Evolutionary conservation across 371 early-diverging fungal genomes (phyloP).

Genomic region (Haplosporangium sp.): DNA sequence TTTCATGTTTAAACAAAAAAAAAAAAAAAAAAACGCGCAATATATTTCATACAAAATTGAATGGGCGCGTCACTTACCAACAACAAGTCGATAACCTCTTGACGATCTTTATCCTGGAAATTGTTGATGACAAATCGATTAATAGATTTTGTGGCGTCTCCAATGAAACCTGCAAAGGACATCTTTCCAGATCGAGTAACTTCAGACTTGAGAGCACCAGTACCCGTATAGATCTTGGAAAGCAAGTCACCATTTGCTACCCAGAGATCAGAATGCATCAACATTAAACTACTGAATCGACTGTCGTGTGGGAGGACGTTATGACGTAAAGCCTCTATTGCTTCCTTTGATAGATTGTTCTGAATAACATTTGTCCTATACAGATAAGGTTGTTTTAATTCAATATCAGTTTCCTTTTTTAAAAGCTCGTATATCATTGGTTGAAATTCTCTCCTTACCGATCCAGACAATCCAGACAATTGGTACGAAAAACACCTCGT

Average conservation of each 20-base stretch:
- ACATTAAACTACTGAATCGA: conserved; percentile 47
- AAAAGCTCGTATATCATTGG: background rate
- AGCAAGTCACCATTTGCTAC: conserved; percentile 96
- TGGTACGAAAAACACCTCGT: conserved; percentile 89
- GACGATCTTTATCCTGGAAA: conserved; percentile 91
- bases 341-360: conserved; percentile 53
- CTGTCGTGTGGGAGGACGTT: conserved; percentile 34
- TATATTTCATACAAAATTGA: no score
- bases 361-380: conserved; percentile 75
- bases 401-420: background rate
- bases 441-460: conserved; percentile 41
- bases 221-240: conserved; percentile 97
- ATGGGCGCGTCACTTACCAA: conserved; percentile 64
- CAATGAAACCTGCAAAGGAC: conserved; percentile 82
- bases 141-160: conserved; percentile 93
- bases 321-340: conserved; percentile 33
- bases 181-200: conserved; percentile 92
- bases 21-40: background rate
- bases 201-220: conserved; percentile 95
- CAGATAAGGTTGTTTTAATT: background rate
- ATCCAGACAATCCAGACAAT: conserved; percentile 95
- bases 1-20: background rate
- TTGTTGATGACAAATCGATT: conserved; percentile 94
- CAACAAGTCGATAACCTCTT: conserved; percentile 90
- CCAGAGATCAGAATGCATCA: conserved; percentile 84